Base-by-base conservation (phyloP, 2,329 filamentous ascomycete genomes). In the Aureobasidium sp. region DNA sequence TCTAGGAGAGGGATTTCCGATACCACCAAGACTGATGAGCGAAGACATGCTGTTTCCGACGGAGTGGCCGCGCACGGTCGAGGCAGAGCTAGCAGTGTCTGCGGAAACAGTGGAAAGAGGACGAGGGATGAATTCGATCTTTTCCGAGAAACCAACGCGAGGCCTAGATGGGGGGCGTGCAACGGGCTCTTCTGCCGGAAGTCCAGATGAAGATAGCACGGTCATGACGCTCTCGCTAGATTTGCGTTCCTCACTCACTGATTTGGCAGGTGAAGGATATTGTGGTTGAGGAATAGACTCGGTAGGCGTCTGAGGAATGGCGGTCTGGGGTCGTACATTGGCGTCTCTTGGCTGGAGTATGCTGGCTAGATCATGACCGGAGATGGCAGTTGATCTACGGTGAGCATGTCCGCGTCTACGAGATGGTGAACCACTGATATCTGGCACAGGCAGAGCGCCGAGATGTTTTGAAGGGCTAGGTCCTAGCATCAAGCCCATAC, bases 51-150 rank as follows among this genome's bases (percentile, higher is more conserved):
- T 95, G 62, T 87, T 88, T 30, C 88, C 88, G 37, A 90, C 81
- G 1, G 87, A 90, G 71, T 93, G 90, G 5, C 85, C 84, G 42
- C 85, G 83, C 25, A 86, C 81, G 0, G 89, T 91, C 1, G 81
- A 81, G 59, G 85, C 77, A 3, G 88, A 94, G 70, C 87, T 91
- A 49, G 90, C 87, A 0, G 90, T 91, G 71, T 94, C 91, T 25
- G 86, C 92, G 1, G 91, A 96, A 15, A 95, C 86, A 25, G 92
- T 79, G 2, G 92, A 96, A 21, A 95, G 76, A 0, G 92, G 91
- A 11, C 90, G 84, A 5, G 88, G 88, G 67, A 92, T 92, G 65
- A 89, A 91, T 72, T 95, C 90, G 32, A 95, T 80, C 11, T 85
- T 89, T 65, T 95, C 91, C 1, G 89, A 91, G 70, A 96, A 96